Evolutionary conservation across 2,329 filamentous ascomycete species (phyloP), one percentile per base, ranked within the genome.

Genomic region (Monosporascus sp.): DNA sequence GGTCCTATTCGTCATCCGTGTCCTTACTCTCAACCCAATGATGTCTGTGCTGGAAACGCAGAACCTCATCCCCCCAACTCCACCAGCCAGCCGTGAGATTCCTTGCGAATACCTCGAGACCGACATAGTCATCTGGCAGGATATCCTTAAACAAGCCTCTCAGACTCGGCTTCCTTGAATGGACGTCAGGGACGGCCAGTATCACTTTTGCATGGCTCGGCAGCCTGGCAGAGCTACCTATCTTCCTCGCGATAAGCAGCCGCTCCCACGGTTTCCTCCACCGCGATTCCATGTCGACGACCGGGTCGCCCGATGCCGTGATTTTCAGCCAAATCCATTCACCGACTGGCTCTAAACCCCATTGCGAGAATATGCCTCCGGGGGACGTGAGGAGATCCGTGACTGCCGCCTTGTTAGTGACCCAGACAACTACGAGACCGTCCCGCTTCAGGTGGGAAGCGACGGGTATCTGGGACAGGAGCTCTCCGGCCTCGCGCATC

Each of bases 291-390:
- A 89, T 52, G 35, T 77, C 68, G 54, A 80, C 81, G 27, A 91
- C 75, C 0, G 87, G 84, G 64, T 87, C 82, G 0, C 89, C 89
- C 0, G 67, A 59, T 0, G 68, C 67, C 0, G 89, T 89, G 11
- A 87, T 77, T 67, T 94, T 94, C 48, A 92, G 68, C 89, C 89
- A 94, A 2, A 84, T 77, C 88, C 89, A 93, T 65, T 92, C 87
- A 48, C 85, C 81, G 0, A 82, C 74, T 11, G 82, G 64, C 49
- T 84, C 77, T 0, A 93, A 70, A 24, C 82, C 85, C 87, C 87
- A 90, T 37, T 74, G 68, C 6, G 79, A 76, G 58, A 92, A 87
- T 2, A 92, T 58, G 1, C 85, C 85, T 2, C 72, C 67, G 0
- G 76, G 73, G 0, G 75, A 73, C 0, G 70, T 75, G 50, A 84